Percentiles rank a stretch among this genome's conserved stretches.
Evolutionary conservation across 2,329 filamentous ascomycete genomes (phyloP).

Genomic region (Botryotinia convoluta): DNA sequence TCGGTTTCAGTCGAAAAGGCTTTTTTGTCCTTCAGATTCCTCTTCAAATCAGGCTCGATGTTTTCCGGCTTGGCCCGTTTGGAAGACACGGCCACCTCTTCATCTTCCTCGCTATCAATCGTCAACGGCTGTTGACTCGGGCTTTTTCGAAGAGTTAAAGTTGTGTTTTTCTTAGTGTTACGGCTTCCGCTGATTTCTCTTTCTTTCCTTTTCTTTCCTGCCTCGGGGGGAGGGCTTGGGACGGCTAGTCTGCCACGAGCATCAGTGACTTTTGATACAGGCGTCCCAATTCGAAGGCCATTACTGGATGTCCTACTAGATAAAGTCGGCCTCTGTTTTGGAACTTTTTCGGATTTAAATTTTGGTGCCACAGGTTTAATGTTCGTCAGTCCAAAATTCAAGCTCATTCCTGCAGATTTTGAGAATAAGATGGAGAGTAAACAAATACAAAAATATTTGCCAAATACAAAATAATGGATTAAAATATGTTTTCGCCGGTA

Average conservation of each 20-base stretch:
- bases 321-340: conserved; percentile 4
- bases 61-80: conserved; percentile 27
- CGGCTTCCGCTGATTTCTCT: conserved; percentile 5
- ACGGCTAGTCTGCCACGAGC: conserved; percentile 1
- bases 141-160: background rate
- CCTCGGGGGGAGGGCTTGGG: background rate
- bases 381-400: background rate
- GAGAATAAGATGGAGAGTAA: background rate
- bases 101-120: conserved; percentile 18
- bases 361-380: background rate
- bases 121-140: conserved; percentile 12
- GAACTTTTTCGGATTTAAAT: conserved; percentile 12
- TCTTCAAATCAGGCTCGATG: conserved; percentile 28
- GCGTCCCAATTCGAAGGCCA: background rate
- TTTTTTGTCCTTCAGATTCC: conserved; percentile 31
- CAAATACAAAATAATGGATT: background rate
- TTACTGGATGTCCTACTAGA: background rate
- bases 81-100: background rate
- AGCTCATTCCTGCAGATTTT: conserved; percentile 2
- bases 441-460: background rate
- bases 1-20: conserved; percentile 31
- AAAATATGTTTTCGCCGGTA: background rate
- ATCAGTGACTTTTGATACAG: background rate
- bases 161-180: background rate
- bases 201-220: conserved; percentile 18